A percentile compares a stretch with the other conserved stretches of the same genome.
Evolutionary conservation across 208 protist species (phyloP).

Genomic region (Trypanosomatidae sp.): DNA sequence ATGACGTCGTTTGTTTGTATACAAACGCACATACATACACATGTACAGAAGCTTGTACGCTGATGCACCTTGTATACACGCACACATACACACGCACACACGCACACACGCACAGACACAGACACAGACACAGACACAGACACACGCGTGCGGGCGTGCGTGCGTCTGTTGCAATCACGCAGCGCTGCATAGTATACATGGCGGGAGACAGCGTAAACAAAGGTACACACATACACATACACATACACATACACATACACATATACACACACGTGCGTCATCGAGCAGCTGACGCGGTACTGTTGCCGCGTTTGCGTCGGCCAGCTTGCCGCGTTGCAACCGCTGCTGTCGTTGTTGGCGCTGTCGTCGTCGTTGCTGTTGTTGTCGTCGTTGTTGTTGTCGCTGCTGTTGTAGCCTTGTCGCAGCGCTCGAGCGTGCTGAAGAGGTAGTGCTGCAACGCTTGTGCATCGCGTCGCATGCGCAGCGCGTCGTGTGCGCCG

Average conservation of each 20-base stretch:
- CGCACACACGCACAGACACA: too few species aligned
- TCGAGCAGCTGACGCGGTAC: too few species aligned
- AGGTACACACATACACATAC: neutral
- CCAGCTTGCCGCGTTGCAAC: neutral
- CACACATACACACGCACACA: neutral
- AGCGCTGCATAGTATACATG: neutral
- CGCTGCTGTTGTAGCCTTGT: neutral
- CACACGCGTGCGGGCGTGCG: too few species aligned
- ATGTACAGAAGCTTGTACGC: too few species aligned
- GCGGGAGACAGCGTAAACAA: neutral
- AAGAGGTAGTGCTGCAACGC: constrained; percentile 30
- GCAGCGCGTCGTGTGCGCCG: too few species aligned
- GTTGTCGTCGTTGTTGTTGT: neutral
- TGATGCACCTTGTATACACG: neutral
- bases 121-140: neutral
- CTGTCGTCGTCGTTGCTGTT: neutral
- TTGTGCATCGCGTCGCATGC: constrained; percentile 27
- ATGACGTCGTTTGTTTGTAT: too few species aligned
- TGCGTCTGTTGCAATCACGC: too few species aligned
- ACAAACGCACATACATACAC: too few species aligned
- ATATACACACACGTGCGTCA: too few species aligned
- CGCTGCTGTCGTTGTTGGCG: neutral
- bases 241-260: neutral
- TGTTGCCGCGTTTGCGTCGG: too few species aligned
- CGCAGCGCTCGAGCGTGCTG: constrained; percentile 7